These are phyloP conservation scores for Purpureocillium lavendulum DNA, from an alignment of 2,329 filamentous ascomycete genomes.

Conservation along the genomic window DNA sequence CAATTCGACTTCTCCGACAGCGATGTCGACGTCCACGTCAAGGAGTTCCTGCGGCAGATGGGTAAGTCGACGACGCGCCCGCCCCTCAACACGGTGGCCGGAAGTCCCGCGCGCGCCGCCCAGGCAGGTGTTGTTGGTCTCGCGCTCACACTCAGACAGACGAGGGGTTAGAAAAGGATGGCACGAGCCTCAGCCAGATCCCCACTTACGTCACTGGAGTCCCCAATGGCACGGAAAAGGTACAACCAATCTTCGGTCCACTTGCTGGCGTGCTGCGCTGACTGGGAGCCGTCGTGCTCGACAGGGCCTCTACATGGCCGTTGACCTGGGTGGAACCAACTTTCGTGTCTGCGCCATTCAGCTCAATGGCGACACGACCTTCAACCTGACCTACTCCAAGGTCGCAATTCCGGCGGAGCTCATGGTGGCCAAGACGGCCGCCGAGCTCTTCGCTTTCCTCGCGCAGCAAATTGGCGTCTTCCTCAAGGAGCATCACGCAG, in stretches of 20 bases:
- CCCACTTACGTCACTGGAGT: slow-evolving; percentile 94
- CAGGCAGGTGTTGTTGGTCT: background rate
- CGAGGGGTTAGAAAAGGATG: slow-evolving; percentile 71
- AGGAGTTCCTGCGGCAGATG: slow-evolving; percentile 84
- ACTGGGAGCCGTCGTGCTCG: background rate
- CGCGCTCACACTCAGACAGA: slow-evolving; percentile 35
- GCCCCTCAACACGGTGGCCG: too few species aligned
- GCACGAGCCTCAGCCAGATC: slow-evolving; percentile 85
- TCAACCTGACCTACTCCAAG: slow-evolving; percentile 88
- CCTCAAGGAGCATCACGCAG: slow-evolving; percentile 76
- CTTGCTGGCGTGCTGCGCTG: background rate
- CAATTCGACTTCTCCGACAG: slow-evolving; percentile 79
- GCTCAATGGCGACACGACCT: slow-evolving; percentile 89
- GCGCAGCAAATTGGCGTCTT: slow-evolving; percentile 89
- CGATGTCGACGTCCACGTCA: slow-evolving; percentile 70
- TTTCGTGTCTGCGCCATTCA: slow-evolving; percentile 95
- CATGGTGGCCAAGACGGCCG: slow-evolving; percentile 80
- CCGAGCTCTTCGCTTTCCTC: slow-evolving; percentile 85
- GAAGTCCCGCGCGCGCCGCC: background rate
- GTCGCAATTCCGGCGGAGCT: slow-evolving; percentile 81
- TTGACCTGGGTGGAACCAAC: slow-evolving; percentile 97
- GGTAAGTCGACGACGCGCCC: slow-evolving; percentile 30
- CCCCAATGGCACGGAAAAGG: slow-evolving; percentile 96
- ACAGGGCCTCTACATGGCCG: slow-evolving; percentile 91
- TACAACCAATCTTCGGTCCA: slow-evolving; percentile 4